phyloP scores from a whole-genome alignment of 805 yeast genomes.

The Lipomyces yamadae region DNA sequence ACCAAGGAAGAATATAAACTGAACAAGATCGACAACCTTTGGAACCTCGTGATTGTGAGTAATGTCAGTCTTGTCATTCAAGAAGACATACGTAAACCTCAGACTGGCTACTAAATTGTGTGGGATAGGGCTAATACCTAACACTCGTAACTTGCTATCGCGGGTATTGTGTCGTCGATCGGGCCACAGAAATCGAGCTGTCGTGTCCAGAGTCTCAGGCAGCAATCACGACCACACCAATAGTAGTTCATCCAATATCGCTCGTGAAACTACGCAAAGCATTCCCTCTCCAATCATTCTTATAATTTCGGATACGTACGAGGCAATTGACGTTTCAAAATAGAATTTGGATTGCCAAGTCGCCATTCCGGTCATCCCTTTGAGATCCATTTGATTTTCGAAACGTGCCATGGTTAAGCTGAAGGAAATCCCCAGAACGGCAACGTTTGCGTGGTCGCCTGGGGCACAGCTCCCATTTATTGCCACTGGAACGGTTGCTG shows the following conservation, averaged over 20 bases:
- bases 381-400: background rate
- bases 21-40: no score
- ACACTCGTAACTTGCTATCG: background rate
- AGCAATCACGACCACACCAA: background rate
- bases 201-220: background rate
- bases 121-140: background rate
- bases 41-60: no score
- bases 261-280: background rate
- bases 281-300: background rate
- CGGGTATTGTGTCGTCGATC: background rate
- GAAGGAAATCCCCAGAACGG: slow-evolving; percentile 80
- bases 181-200: background rate
- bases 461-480: slow-evolving; percentile 68
- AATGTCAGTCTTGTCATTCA: no score
- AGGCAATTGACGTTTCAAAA: background rate
- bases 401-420: slow-evolving; percentile 46
- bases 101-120: background rate
- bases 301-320: background rate
- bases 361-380: background rate
- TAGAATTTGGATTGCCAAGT: background rate
- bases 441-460: slow-evolving; percentile 96
- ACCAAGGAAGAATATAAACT: no score
- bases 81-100: no score
- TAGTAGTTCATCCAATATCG: background rate
- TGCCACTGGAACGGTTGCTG: slow-evolving; percentile 94